These are phyloP conservation scores for Pleurotus ostreatus DNA, from an alignment of 768 basidiomycete genomes.

Conservation along the genomic window DNA sequence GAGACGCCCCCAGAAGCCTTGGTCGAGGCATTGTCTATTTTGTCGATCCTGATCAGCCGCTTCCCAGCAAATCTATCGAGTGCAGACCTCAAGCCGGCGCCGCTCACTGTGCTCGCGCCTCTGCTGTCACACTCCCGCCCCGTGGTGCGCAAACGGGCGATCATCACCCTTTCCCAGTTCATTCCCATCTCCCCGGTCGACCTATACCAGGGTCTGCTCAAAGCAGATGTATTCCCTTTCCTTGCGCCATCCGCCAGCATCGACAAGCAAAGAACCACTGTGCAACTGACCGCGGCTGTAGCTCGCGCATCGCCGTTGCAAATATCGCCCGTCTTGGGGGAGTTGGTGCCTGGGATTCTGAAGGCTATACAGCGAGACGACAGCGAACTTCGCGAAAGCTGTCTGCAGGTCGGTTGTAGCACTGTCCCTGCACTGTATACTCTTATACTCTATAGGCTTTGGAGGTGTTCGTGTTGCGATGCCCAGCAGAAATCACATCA, in stretches of 20 bases:
- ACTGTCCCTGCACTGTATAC: background rate
- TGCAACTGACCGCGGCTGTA: constrained; percentile 76
- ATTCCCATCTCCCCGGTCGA: constrained; percentile 66
- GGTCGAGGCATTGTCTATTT: constrained; percentile 78
- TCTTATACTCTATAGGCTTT: constrained; percentile 52
- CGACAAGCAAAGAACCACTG: constrained; percentile 73
- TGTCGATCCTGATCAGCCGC: constrained; percentile 84
- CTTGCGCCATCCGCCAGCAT: constrained; percentile 46
- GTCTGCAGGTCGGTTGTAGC: constrained; percentile 54
- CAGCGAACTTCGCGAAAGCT: constrained; percentile 79
- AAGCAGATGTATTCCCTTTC: constrained; percentile 55
- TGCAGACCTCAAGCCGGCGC: constrained; percentile 48
- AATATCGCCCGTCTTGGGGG: constrained; percentile 53
- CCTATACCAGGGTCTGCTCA: constrained; percentile 59
- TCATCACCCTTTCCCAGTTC: constrained; percentile 81
- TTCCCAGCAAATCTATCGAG: constrained; percentile 69
- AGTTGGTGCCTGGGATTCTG: constrained; percentile 69
- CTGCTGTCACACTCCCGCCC: constrained; percentile 72
- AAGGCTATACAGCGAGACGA: constrained; percentile 70
- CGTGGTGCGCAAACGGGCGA: constrained; percentile 91
- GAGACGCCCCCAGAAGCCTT: constrained; percentile 76
- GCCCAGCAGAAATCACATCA: constrained; percentile 76
- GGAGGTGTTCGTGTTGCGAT: constrained; percentile 79
- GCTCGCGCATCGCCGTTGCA: constrained; percentile 70
- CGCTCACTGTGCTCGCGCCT: constrained; percentile 65